Base-by-base conservation (phyloP, 805 yeast species). In the Metschnikowia colocasiae region DNA sequence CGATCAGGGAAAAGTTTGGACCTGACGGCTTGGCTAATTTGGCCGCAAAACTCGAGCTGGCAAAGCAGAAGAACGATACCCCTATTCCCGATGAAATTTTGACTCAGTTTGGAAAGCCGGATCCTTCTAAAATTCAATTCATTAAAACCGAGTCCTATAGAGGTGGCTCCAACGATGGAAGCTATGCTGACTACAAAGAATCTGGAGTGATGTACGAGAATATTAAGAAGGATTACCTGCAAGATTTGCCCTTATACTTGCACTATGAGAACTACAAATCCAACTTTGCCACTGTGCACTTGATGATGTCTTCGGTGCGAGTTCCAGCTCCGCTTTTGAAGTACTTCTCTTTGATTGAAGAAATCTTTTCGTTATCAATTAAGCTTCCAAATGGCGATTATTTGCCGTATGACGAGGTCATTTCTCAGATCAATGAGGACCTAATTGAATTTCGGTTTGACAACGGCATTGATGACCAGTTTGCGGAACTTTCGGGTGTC, bases 221-320 rank as follows among this genome's bases (percentile, higher is more conserved):
- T 6, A 35, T 59, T 26, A 19, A 27, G n/a, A 36, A 50, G 16
- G 72, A 68, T 46, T 46, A 57, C 2, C 82, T 84, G 25, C 44
- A 55, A 1, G 70, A 75, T 43, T 74, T 85, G 51, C 89, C 91
- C 4, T 63, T 91, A 32, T 82, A 81, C 51, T 61, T 91, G 43
- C 94, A 89, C 60, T 76, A 86, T 56, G 97, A 94, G 64, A 80
- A 84, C 53, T 84, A 80, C 59, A 78, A 82, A 46, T 87, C 97
- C 1, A 83, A 86, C 58, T 94, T 92, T 61, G 79, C 87, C 30
- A 80, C 85, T 12, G 73, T 90, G 18, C 79, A 82, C 48, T 61
- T 88, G 32, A 63, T 83, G 31, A 62, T 87, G 59, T 78, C 83
- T 8, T 79, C 87, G 1, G 74, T 68, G 37, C 73, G 58, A 39